Evolutionary conservation across 1,139 yeast genomes (phyloP), one percentile per base, ranked within the genome.

Genomic region (Debaryomyces coudertii): DNA sequence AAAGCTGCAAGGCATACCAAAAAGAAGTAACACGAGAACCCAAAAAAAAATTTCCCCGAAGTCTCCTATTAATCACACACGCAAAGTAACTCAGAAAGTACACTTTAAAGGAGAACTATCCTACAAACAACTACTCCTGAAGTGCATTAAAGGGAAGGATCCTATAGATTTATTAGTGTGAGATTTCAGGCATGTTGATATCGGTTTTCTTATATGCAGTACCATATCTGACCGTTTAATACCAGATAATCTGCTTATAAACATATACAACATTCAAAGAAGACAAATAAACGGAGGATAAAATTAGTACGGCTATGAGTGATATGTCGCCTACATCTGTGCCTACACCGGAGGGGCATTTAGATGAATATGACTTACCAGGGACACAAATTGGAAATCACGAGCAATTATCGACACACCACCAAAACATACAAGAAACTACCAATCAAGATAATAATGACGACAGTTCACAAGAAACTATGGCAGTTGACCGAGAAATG

Each of bases 121-220:
- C 11, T 44, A 39, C 16, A 40, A 25, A 8, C 47, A 50, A 23
- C 29, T 54, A 34, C 25, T 49, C 28, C 27, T 27, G 8, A 37
- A 43, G 33, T 51, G 56, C 40, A 28, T 39, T n/a, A 44, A 40
- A 36, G 57, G 55, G n/a, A 47, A 40, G 35, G 62, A 58, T 34
- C 61, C 62, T 5, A 53, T 57, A 12, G 52, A 56, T 34, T 46
- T 58, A n/a, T 40, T 58, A 16, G 8, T 31, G 11, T 41, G 27
- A 40, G 5, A 16, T 7, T n/a, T 20, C 18, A 22, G 14, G 31
- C 31, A 14, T 4, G 9, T 15, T 15, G 38, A 18, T n/a, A 20
- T 27, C 34, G 8, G 25, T 8, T 16, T 7, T 7, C 5, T 14
- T 35, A 22, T 12, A 11, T 41, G 44, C 39, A 28, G 40, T 16